These are phyloP conservation scores for Acanthamoeba lenticulata DNA, from an alignment of 208 protist genomes.

Conservation along the genomic window DNA sequence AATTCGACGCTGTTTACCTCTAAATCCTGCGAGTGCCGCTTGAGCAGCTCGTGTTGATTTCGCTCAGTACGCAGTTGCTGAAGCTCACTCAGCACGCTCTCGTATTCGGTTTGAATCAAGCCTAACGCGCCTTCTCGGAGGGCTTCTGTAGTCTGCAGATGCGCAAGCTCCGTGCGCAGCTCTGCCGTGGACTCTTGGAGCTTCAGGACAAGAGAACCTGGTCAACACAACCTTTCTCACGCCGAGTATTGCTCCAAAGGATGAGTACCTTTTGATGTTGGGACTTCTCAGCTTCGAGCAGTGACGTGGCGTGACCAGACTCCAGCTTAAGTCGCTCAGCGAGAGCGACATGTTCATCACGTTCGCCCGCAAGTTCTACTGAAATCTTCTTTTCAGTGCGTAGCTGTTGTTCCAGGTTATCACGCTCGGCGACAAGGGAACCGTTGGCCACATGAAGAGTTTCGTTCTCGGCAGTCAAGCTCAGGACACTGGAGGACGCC, in stretches of 20 bases:
- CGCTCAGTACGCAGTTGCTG: not conserved
- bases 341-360: not conserved
- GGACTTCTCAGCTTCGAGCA: not conserved
- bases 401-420: not conserved
- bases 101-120: not conserved
- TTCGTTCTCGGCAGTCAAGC: not conserved
- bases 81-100: not conserved
- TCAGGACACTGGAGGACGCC: not conserved
- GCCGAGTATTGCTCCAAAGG: too few species aligned
- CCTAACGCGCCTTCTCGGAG: not conserved
- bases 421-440: not conserved
- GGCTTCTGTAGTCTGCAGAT: not conserved
- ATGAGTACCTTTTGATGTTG: not conserved
- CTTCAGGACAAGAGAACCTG: not conserved
- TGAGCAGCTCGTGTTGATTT: not conserved
- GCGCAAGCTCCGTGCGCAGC: not conserved
- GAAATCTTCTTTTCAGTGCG: not conserved
- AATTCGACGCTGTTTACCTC: not conserved
- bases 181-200: not conserved
- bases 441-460: not conserved
- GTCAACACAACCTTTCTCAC: too few species aligned
- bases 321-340: not conserved
- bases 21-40: not conserved
- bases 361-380: not conserved
- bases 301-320: not conserved